Base-by-base conservation (phyloP, 192 early-diverging fungal species). In the Backusella mclennaniae region DNA sequence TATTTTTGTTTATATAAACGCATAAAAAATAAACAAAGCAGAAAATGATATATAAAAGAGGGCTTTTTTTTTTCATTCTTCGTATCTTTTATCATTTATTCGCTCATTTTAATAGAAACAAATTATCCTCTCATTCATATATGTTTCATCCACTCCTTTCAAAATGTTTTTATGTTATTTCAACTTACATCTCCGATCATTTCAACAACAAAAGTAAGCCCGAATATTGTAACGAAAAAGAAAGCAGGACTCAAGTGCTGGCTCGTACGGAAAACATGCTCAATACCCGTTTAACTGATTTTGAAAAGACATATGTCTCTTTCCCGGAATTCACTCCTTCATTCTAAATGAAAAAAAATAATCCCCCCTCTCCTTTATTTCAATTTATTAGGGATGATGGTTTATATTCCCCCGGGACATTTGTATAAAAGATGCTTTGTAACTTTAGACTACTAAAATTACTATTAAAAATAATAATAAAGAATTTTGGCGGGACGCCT, bases 231-330 rank as follows among this genome's bases (percentile, higher is more conserved):
- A 29, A 29, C 12, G 23, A 26, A 63, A 29, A 56, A 56, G 53
- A 56, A 56, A 19, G 17, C 23, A 72, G 26, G 2, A 31, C 46
- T 6, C 70, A 72, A 17, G 44, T 6, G 6, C 29, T 72, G 41
- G 44, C 46, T 29, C 56, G 26, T 29, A 26, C 26, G 23, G 56
- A 63, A 63, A 44, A 72, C 11, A 72, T 31, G 31, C 38, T 44
- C 46, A 72, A 72, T 72, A 44, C 44, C 4, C 39, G 26, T 31
- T 49, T 72, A 42, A 72, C 70, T 9, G 6, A 23, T 33, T 72
- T 72, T 29, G 70, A 72, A 46, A 72, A 52, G 14, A 72, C 44
- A 9, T 72, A 72, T 14, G 33, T 52, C 12, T 72, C 70, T 26
- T 72, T 72, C 11, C 70, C 70, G 31, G 70, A 42, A 46, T 72